Percentiles rank a stretch among this genome's conserved stretches.
These are phyloP conservation scores for Wallemia ichthyophaga DNA, from an alignment of 1,284 basidiomycete species.

Conservation along the genomic window DNA sequence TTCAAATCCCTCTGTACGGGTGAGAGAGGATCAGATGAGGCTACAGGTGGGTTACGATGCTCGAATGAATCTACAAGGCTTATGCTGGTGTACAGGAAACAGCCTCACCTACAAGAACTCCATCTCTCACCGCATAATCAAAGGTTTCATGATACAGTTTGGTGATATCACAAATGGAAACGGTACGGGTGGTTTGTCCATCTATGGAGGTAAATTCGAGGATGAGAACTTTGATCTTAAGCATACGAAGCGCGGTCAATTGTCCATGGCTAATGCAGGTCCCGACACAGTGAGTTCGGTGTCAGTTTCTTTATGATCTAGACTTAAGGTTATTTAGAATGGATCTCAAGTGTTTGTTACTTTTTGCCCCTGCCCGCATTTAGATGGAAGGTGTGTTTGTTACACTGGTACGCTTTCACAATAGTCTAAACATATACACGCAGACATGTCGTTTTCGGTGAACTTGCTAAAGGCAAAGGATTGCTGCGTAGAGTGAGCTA, in stretches of 20 bases:
- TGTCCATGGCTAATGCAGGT: conserved; percentile 59
- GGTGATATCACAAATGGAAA: conserved; percentile 49
- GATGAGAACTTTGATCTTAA: conserved; percentile 36
- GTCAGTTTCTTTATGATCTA: too few relatives aligned
- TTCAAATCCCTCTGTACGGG: conserved; percentile 72
- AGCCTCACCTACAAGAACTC: conserved; percentile 33
- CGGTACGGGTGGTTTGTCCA: conserved; percentile 52
- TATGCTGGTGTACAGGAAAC: neutral
- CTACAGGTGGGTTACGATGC: neutral
- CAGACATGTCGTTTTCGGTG: neutral
- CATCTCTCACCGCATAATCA: conserved; percentile 46
- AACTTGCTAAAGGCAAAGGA: neutral
- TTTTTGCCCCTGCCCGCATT: conserved; percentile 32
- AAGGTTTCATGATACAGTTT: conserved; percentile 64
- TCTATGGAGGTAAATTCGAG: conserved; percentile 38
- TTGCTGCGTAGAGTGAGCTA: neutral
- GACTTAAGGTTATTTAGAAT: conserved; percentile 16
- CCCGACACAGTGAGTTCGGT: conserved; percentile 23
- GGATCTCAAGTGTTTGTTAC: conserved; percentile 61
- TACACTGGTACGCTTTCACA: too few relatives aligned
- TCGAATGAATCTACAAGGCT: neutral
- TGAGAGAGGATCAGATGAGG: conserved; percentile 19
- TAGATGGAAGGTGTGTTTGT: neutral
- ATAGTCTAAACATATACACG: too few relatives aligned
- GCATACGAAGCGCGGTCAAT: conserved; percentile 11